phyloP scores from a whole-genome alignment of 129 eudicot genomes.

The Silybum marianum region DNA sequence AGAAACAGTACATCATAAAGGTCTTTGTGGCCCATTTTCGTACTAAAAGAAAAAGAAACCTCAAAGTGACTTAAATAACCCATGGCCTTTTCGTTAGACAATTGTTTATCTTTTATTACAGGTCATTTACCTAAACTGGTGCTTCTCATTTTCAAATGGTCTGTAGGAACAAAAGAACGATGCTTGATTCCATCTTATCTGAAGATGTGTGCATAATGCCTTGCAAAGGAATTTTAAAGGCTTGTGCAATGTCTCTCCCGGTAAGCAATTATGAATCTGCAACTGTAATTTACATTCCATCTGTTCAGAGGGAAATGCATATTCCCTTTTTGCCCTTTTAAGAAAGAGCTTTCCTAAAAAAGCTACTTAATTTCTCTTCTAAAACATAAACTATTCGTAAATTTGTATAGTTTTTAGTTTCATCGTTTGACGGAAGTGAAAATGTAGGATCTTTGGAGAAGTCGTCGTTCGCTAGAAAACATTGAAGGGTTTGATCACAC shows the following conservation, averaged over 20 bases:
- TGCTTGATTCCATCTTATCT: slow-evolving; percentile 62
- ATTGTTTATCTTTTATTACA: neutral
- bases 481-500: slow-evolving; percentile 90
- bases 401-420: neutral
- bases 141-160: slow-evolving; percentile 7
- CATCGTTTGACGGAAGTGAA: slow-evolving; percentile 8
- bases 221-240: slow-evolving; percentile 77
- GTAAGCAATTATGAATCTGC: slow-evolving; percentile 45
- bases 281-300: neutral
- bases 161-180: slow-evolving; percentile 75
- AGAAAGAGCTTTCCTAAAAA: neutral
- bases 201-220: slow-evolving; percentile 76
- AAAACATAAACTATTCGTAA: neutral
- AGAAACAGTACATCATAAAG: neutral
- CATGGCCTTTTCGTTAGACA: neutral
- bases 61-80: neutral
- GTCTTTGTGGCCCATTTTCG: neutral
- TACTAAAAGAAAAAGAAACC: neutral
- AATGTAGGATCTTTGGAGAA: slow-evolving; percentile 87
- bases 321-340: neutral
- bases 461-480: slow-evolving; percentile 60
- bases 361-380: neutral
- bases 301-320: neutral
- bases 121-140: neutral
- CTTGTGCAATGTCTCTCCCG: slow-evolving; percentile 90